Percentiles rank a stretch among this genome's conserved stretches.
Evolutionary conservation across 2,329 filamentous ascomycete genomes (phyloP).

Genomic region (Stachybotrys chartarum): DNA sequence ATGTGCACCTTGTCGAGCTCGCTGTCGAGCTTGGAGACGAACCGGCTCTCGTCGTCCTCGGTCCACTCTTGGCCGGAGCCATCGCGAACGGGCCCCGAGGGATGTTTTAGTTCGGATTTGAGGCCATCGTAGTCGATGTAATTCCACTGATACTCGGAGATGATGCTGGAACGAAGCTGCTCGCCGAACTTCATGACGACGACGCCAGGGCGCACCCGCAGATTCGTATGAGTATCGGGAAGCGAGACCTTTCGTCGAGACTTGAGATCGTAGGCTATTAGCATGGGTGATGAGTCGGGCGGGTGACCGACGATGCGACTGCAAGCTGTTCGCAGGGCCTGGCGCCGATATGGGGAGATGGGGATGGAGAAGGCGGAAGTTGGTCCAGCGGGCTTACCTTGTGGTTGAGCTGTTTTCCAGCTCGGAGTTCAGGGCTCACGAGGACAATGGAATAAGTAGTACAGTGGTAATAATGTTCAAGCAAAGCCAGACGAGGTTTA

Average conservation of each 20-base stretch:
- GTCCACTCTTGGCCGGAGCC: conserved; percentile 61
- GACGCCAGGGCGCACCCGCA: conserved; percentile 39
- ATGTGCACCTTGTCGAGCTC: conserved; percentile 97
- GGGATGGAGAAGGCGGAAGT: not conserved
- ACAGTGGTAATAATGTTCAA: not conserved
- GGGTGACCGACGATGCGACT: not conserved
- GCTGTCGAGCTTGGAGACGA: conserved; percentile 78
- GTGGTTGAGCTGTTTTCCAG: not conserved
- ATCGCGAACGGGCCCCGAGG: conserved; percentile 44
- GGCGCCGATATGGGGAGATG: not conserved
- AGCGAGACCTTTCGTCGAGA: conserved; percentile 28
- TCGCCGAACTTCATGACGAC: conserved; percentile 83
- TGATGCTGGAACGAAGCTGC: conserved; percentile 90
- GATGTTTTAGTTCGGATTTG: conserved; percentile 76
- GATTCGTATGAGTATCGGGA: conserved; percentile 4
- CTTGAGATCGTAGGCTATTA: conserved; percentile 46
- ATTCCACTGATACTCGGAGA: conserved; percentile 96
- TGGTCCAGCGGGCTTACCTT: not conserved
- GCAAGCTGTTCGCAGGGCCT: not conserved
- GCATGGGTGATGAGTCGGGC: conserved; percentile 27
- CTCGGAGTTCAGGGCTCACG: too few species aligned
- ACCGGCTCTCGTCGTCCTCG: conserved; percentile 84
- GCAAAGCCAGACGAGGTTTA: not conserved
- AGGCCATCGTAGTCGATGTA: conserved; percentile 97
- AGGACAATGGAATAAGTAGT: not conserved